These are phyloP conservation scores for Verticillium isaacii DNA, from an alignment of 2,329 filamentous ascomycete genomes.

Conservation along the genomic window DNA sequence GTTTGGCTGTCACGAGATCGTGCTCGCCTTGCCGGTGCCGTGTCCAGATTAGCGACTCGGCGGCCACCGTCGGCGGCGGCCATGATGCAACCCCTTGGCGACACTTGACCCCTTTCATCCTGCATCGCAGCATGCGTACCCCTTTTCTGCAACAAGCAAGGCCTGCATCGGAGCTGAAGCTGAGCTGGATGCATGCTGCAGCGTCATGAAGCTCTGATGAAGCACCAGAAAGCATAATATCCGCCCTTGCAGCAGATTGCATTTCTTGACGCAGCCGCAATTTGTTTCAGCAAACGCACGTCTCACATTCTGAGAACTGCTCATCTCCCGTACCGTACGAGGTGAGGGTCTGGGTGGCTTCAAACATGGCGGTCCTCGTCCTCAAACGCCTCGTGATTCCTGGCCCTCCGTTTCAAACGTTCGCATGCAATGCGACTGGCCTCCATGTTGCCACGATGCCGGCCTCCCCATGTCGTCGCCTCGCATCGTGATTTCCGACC, in stretches of 20 bases:
- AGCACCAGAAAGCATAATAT: neutral
- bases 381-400: neutral
- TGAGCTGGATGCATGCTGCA: neutral
- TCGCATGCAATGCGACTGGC: neutral
- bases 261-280: neutral
- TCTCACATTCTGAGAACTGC: neutral
- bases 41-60: neutral
- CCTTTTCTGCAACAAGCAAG: neutral
- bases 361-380: neutral
- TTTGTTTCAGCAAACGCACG: neutral
- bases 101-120: neutral
- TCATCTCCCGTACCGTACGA: neutral
- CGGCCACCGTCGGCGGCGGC: neutral
- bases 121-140: neutral
- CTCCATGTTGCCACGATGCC: neutral
- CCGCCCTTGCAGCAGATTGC: neutral
- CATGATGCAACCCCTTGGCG: neutral
- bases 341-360: neutral
- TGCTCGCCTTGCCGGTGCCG: neutral
- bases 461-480: neutral
- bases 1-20: neutral
- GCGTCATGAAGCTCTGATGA: neutral
- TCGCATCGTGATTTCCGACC: neutral
- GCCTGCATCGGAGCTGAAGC: neutral
- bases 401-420: neutral